Base-by-base conservation (phyloP, 2,329 filamentous ascomycete species). In the Fusarium scirpi region DNA sequence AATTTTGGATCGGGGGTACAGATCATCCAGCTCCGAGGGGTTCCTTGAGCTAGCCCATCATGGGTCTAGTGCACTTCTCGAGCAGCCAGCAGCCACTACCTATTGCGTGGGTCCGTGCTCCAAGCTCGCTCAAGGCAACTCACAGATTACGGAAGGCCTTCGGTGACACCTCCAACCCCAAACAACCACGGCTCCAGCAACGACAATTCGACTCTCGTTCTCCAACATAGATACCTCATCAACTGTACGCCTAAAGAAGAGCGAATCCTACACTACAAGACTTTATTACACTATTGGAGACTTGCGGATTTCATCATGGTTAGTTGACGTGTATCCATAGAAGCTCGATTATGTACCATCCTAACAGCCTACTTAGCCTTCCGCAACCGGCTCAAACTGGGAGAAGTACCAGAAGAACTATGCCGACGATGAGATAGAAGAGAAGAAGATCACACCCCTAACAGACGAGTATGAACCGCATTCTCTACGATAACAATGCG, bases 361-460 rank as follows among this genome's bases (percentile, higher is more conserved):
- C 73, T 79, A 70, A 79, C 70, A 41, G 22, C 45, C 71, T 41
- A 22, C 41, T 64, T 89, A 98, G 94, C 94, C 94, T 87, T 95
- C 93, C 85, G 95, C 96, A 83, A 97, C 92, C 78, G 96, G 96
- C 81, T 85, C 88, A 82, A 93, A 90, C 88, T 99, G 96, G 96
- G 96, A 99, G 88, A 98, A 98, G 86, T 98, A 97, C 87, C 89
- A 93, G 85, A 98, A 98, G 88, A 94, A 91, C 80, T 99, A 93
- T 80, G 95, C 92, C 79, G 96, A 99, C 79, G 96, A 99, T 77
- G 96, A 98, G 82, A 87, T 94, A 82, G 94, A 97, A 81, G 96
- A 99, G 88, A 99, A 99, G 91, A 99, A 99, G 90, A 99, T 99
- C 80, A 95, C 94, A 65, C 96, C 96, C 73, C 86, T 99, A 69